A percentile compares a stretch with the other conserved stretches of the same genome.
Conservation (phyloP, 371 early-diverging fungal species). For the Coemansia sp. region DNA sequence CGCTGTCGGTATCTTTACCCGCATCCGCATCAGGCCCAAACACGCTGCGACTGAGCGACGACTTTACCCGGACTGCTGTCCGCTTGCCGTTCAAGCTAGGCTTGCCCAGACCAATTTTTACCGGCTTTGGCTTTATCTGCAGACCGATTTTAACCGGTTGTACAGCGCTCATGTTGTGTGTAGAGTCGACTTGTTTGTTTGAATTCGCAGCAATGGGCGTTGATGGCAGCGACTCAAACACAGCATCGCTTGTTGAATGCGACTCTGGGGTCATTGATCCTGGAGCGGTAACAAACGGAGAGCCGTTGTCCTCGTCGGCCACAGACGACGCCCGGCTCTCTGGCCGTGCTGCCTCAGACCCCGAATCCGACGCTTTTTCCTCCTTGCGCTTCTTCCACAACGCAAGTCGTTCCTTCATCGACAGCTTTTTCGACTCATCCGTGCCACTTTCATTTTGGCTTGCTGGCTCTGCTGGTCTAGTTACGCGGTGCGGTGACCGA, state of each 20-base stretch:
- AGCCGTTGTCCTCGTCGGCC: slow-evolving; percentile 19
- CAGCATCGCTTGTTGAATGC: slow-evolving; percentile 9
- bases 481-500: slow-evolving; percentile 5
- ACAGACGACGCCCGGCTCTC: slow-evolving; percentile 24
- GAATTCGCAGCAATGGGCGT: neutral
- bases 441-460: neutral
- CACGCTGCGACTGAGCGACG: slow-evolving; percentile 13
- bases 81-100: neutral
- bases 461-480: neutral
- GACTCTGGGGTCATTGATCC: slow-evolving; percentile 14
- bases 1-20: neutral
- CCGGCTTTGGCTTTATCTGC: neutral
- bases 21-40: slow-evolving; percentile 11
- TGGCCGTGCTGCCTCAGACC: neutral
- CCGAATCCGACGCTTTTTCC: neutral
- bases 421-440: slow-evolving; percentile 12
- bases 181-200: neutral
- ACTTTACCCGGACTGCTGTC: neutral
- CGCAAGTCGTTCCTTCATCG: slow-evolving; percentile 40
- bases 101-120: neutral
- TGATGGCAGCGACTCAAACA: slow-evolving; percentile 16
- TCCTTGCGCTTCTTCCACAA: slow-evolving; percentile 47
- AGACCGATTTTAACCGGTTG: neutral
- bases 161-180: neutral
- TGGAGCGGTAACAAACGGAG: slow-evolving; percentile 37